Base-by-base conservation (phyloP, 176 grass and related monocot genomes). In the Raddia guianensis region DNA sequence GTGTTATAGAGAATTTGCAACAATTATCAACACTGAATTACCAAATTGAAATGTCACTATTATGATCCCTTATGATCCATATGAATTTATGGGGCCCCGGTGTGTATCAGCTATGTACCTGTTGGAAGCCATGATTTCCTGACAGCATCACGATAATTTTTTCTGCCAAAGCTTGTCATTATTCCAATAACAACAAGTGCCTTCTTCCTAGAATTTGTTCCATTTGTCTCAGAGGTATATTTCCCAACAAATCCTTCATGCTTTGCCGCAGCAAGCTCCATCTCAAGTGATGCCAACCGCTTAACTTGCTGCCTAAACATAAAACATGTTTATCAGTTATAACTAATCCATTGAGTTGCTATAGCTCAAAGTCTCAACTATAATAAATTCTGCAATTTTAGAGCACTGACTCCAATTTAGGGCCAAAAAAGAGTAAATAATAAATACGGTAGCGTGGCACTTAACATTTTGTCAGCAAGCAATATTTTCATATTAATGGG, bases 101-200 rank as follows among this genome's bases (percentile, higher is more conserved):
- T 27, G 27, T 27, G 27, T 40, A 21, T 18, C 77, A 80, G 37
- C 43, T 48, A 80, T 33, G 69, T 50, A 95, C 97, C 97, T 84
- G 92, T 90, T 9, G 97, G 89, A 86, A 99, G 88, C 91, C 93
- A 99, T 27, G 97, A 95, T 77, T 95, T 99, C 35, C 97, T 88
- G 73, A 96, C 85, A 53, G 93, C 93, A 74, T 99, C 97, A 44
- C 97, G 91, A 60, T 96, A 92, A 58, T 93, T 96, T 89, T 88
- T 93, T 57, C 91, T 85, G 12, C 91, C 93, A 77, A 99, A 96
- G 59, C 83, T 92, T 64, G 90, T 96, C 86, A 91, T 91, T 72
- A 99, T 93, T 69, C 96, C 96, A 84, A 95, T 91, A 49, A 95
- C 90, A 91, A 86, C 78, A 72, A 95, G 60, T 42, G 90, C 78